phyloP scores from a whole-genome alignment of 257 asterid species.

The Lavandula angustifolia region DNA sequence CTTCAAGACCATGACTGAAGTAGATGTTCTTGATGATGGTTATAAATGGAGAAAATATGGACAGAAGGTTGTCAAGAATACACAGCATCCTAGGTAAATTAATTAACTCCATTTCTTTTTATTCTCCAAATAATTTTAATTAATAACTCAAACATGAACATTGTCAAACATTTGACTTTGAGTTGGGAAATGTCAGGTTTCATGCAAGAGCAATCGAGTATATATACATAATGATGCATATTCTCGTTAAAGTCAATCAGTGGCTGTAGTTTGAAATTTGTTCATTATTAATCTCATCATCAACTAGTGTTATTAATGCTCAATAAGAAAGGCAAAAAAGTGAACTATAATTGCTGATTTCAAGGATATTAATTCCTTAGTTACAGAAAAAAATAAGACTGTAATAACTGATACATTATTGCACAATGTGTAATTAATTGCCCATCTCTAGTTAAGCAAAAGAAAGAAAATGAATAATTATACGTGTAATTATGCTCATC shows the following conservation, averaged over 20 bases:
- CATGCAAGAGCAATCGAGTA: conserved; percentile 27
- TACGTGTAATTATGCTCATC: conserved; percentile 8
- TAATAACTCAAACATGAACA: too few relatives aligned
- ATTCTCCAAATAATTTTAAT: too few relatives aligned
- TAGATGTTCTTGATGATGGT: conserved; percentile 94
- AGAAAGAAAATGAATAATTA: conserved; percentile 13
- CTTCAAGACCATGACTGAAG: conserved; percentile 93
- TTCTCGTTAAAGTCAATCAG: conserved; percentile 6
- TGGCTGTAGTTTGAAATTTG: background rate
- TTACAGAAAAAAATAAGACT: conserved; percentile 6
- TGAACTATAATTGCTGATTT: conserved; percentile 33
- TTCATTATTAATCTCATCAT: background rate
- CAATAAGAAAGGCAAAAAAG: conserved; percentile 41
- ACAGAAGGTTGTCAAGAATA: conserved; percentile 92
- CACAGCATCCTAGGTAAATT: conserved; percentile 88
- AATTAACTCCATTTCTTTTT: background rate
- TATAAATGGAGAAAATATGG: conserved; percentile 98
- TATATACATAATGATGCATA: conserved; percentile 13
- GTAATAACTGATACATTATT: conserved; percentile 24
- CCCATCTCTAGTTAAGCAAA: background rate
- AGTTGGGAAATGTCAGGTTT: conserved; percentile 5
- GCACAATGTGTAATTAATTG: background rate
- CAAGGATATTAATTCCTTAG: background rate
- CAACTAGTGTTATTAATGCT: background rate
- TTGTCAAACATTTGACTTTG: background rate